Base-by-base conservation (phyloP, 2,329 filamentous ascomycete species). In the Monosporascus sp. region DNA sequence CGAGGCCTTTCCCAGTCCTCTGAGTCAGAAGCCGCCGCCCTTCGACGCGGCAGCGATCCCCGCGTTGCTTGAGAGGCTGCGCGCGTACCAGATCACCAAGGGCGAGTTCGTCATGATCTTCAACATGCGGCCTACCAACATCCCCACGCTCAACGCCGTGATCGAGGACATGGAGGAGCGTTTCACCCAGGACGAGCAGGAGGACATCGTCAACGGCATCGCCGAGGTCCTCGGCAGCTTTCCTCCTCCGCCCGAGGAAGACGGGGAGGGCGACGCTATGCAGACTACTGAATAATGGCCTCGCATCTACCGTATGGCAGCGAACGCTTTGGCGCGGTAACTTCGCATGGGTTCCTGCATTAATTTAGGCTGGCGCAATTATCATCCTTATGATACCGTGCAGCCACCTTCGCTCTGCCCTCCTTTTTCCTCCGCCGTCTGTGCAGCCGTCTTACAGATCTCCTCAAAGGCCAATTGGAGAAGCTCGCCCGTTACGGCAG, bases 91-190 rank as follows among this genome's bases (percentile, higher is more conserved):
- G 46, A 75, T 88, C 52, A 81, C 81, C 69, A 88, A 88, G 72
- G 82, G 82, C 51, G 86, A 88, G 68, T 71, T 86, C 51, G 72
- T 88, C 63, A 86, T 87, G 81, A 79, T 88, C 48, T 67, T 88
- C 60, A 88, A 89, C 65, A 70, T 86, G 44, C 78, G 85, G 11
- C 86, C 86, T 0, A 74, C 75, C 22, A 80, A 75, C 28, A 72
- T 77, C 31, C 78, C 79, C 4, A 77, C 79, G 46, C 73, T 89
- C 59, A 85, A 85, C 62, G 80, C 80, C 17, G 74, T 87, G 49
- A 74, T 89, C 37, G 84, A 89, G 68, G 84, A 88, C 58, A 80
- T 86, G 73, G 75, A 80, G 53, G 74, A 76, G 37, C 78, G 86
- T 7, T 85, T 86, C 64, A 74, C 68, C 46, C 78, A 80, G 20